A percentile compares a stretch with the other conserved stretches of the same genome.
Evolutionary conservation across 306 rosid genomes (phyloP).

Genomic region (Ammopiptanthus mongolicus): DNA sequence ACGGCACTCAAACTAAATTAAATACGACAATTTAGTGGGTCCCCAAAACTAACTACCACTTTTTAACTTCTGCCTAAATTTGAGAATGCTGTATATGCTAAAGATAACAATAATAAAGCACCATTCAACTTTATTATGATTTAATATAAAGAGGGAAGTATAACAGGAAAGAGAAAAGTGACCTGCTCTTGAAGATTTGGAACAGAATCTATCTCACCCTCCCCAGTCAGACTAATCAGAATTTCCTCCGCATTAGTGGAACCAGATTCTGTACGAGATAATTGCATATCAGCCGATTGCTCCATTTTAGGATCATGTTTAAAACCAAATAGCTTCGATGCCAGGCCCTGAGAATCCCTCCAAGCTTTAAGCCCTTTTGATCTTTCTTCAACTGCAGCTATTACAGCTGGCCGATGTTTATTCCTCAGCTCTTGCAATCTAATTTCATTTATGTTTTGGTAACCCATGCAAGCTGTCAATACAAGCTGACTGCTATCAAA

Average conservation of each 20-base stretch:
- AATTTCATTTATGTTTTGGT: slow-evolving; percentile 77
- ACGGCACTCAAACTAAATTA: not conserved
- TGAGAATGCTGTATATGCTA: not conserved
- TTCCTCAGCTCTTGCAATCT: slow-evolving; percentile 79
- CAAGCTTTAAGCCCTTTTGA: slow-evolving; percentile 76
- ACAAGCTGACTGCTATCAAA: slow-evolving; percentile 99
- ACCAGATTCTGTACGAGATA: slow-evolving; percentile 75
- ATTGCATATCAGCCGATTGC: slow-evolving; percentile 32
- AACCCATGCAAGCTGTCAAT: slow-evolving; percentile 98
- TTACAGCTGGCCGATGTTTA: slow-evolving; percentile 85
- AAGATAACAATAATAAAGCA: slow-evolving; percentile 19
- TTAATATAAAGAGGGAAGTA: slow-evolving; percentile 4
- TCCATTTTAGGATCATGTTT: slow-evolving; percentile 58
- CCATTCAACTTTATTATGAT: slow-evolving; percentile 1
- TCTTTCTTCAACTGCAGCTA: slow-evolving; percentile 81
- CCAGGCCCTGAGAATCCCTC: slow-evolving; percentile 87
- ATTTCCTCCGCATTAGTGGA: slow-evolving; percentile 83
- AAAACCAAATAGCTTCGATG: slow-evolving; percentile 83
- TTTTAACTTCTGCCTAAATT: not conserved
- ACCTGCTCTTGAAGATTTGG: slow-evolving; percentile 97
- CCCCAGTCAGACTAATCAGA: slow-evolving; percentile 73
- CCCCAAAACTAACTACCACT: not conserved
- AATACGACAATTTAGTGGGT: slow-evolving; percentile 2
- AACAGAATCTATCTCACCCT: slow-evolving; percentile 68
- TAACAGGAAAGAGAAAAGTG: not conserved